These are phyloP conservation scores for Beauveria asiatica DNA, from an alignment of 2,329 filamentous ascomycete genomes.

Conservation along the genomic window DNA sequence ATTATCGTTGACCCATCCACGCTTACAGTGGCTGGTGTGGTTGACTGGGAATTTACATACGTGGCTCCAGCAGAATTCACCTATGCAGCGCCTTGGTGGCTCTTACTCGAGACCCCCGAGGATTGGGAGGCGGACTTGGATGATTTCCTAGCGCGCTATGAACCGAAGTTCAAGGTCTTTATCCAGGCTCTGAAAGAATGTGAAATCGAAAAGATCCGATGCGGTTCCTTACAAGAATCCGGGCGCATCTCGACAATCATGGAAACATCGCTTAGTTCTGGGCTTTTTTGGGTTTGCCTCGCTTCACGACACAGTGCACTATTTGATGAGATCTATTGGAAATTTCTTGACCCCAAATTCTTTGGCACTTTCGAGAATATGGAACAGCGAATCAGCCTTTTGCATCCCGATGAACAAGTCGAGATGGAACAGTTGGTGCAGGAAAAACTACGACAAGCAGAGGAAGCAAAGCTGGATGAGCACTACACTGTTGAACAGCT, in stretches of 20 bases:
- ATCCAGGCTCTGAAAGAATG: background rate
- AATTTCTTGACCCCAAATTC: background rate
- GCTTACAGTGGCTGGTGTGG: background rate
- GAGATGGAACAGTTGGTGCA: background rate
- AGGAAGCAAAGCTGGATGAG: background rate
- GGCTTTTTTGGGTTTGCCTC: background rate
- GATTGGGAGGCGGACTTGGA: background rate
- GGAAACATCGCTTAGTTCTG: background rate
- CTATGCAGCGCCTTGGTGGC: background rate
- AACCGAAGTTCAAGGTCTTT: background rate
- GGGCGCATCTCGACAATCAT: background rate
- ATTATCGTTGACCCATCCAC: background rate
- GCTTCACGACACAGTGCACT: background rate
- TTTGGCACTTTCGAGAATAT: background rate
- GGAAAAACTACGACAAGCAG: background rate
- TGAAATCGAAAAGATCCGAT: background rate
- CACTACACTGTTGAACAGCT: background rate
- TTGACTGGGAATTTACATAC: background rate
- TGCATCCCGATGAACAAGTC: background rate
- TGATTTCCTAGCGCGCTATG: background rate
- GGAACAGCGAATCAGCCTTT: background rate
- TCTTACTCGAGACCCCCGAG: background rate
- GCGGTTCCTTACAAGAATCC: background rate
- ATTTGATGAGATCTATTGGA: background rate
- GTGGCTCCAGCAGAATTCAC: background rate